phyloP scores from a whole-genome alignment of 805 yeast genomes.

The Candida ortonii region DNA sequence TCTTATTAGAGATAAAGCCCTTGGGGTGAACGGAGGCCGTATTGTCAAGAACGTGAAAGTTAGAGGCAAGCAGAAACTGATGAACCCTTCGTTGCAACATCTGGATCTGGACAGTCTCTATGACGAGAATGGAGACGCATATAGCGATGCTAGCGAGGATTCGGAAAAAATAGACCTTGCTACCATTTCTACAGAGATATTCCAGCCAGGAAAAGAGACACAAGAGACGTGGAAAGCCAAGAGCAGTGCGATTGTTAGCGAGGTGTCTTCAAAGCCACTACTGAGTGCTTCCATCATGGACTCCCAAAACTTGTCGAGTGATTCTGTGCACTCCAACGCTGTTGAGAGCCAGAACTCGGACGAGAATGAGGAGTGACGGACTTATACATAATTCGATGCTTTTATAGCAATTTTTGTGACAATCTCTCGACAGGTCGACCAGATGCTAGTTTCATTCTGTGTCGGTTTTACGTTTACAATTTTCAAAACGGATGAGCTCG shows the following conservation, averaged over 20 bases:
- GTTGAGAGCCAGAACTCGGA: constrained; percentile 15
- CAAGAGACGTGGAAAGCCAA: constrained; percentile 8
- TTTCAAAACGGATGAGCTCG: too few relatives aligned
- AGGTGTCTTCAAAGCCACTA: constrained; percentile 6
- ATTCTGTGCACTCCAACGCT: constrained; percentile 6
- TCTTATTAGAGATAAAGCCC: constrained; percentile 13
- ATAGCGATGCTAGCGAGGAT: constrained; percentile 17
- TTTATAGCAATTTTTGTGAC: too few relatives aligned
- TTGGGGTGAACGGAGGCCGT: constrained; percentile 13
- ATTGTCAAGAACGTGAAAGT: constrained; percentile 18
- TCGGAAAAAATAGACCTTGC: constrained; percentile 41
- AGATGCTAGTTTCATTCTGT: too few relatives aligned
- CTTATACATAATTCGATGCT: background rate
- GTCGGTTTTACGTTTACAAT: too few relatives aligned
- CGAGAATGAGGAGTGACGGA: constrained; percentile 9
- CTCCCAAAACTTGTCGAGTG: constrained; percentile 3
- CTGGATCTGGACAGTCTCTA: constrained; percentile 22
- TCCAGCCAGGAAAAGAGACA: constrained; percentile 2
- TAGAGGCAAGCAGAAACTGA: constrained; percentile 20
- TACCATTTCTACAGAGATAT: constrained; percentile 45
- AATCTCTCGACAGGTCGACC: too few relatives aligned
- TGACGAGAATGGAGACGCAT: constrained; percentile 20
- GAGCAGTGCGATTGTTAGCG: constrained; percentile 4
- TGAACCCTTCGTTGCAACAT: constrained; percentile 28
- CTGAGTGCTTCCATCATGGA: constrained; percentile 2